Percentiles rank a stretch among this genome's conserved stretches.
Conservation (phyloP, 345 rosid genomes). For the Dipteronia sinensis region DNA sequence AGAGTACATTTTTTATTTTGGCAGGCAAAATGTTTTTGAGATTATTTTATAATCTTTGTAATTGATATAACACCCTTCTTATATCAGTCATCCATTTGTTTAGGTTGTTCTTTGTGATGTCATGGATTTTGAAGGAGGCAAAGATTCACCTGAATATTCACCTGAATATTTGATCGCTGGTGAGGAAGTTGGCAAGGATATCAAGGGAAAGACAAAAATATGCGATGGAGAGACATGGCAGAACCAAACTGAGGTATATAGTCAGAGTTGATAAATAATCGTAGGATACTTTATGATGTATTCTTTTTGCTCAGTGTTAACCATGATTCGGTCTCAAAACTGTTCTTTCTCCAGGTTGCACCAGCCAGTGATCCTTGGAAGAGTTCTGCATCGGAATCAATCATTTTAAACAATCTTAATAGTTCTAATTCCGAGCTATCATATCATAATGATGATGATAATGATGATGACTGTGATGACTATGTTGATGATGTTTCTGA, state of each 20-base stretch:
- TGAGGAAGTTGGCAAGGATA: conserved; percentile 19
- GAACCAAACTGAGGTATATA: conserved; percentile 24
- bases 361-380: conserved; percentile 33
- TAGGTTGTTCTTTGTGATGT: conserved; percentile 32
- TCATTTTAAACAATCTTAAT: conserved; percentile 24
- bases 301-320: conserved; percentile 9
- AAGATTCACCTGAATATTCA: conserved; percentile 16
- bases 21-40: neutral
- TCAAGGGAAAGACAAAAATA: conserved; percentile 45
- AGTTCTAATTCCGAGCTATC: conserved; percentile 40
- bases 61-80: neutral
- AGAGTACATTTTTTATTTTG: neutral
- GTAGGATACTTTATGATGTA: neutral
- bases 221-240: conserved; percentile 21
- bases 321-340: neutral
- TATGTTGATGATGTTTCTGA: conserved; percentile 30
- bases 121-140: conserved; percentile 35
- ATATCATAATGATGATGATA: conserved; percentile 29
- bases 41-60: neutral
- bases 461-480: conserved; percentile 21
- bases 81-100: conserved; percentile 9
- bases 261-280: conserved; percentile 4
- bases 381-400: conserved; percentile 35
- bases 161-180: conserved; percentile 18
- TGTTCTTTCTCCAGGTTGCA: conserved; percentile 36